Evolutionary conservation across 768 basidiomycete species (phyloP).

Genomic region (Leccinum subgranulosum): DNA sequence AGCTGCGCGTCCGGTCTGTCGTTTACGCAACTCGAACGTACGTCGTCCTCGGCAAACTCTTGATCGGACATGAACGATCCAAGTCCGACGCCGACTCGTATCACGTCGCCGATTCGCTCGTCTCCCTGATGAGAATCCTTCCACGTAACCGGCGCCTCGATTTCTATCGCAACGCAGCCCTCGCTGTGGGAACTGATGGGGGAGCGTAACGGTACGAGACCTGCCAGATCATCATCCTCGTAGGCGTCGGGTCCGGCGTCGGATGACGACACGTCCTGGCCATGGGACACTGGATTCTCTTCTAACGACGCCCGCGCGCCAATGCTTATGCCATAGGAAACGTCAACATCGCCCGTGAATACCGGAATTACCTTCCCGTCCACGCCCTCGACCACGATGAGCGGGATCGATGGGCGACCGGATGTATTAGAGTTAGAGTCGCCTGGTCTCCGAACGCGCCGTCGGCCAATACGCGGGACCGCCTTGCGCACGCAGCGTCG

Average conservation of each 20-base stretch:
- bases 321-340: background rate
- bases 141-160: background rate
- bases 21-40: background rate
- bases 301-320: background rate
- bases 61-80: background rate
- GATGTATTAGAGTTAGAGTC: background rate
- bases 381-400: conserved; percentile 12
- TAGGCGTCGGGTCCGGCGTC: background rate
- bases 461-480: background rate
- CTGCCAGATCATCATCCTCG: too few species aligned
- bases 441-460: background rate
- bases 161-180: background rate
- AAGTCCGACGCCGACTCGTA: background rate
- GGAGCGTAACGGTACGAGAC: background rate
- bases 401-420: conserved; percentile 3
- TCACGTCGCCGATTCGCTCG: background rate
- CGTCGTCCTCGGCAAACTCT: background rate
- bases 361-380: conserved; percentile 15
- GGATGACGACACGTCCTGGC: background rate
- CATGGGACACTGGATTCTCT: background rate
- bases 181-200: background rate
- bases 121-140: background rate
- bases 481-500: background rate
- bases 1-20: background rate
- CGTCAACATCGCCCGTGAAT: background rate